A percentile compares a stretch with the other conserved stretches of the same genome.
These are phyloP conservation scores for Diaporthe citriasiana DNA, from an alignment of 2,329 filamentous ascomycete genomes.

Conservation along the genomic window DNA sequence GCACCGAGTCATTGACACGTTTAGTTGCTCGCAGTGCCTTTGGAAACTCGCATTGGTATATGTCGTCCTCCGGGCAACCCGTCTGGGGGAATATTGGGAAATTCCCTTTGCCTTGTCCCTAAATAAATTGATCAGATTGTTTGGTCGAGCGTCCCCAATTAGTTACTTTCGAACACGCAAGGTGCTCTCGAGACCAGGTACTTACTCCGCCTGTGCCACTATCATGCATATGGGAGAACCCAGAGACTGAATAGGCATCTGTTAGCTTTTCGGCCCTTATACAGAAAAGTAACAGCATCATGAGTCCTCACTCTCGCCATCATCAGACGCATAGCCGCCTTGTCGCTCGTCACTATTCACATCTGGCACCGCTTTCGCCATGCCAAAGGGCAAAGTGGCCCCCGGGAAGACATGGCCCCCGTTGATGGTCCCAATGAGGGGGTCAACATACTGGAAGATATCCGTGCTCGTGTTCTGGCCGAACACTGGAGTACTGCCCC, in stretches of 20 bases:
- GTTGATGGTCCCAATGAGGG: constrained; percentile 49
- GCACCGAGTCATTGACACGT: constrained; percentile 59
- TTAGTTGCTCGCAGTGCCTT: constrained; percentile 58
- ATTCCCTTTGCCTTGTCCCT: constrained; percentile 50
- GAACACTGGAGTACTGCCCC: background rate
- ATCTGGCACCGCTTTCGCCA: constrained; percentile 51
- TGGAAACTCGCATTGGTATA: constrained; percentile 61
- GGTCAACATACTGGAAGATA: constrained; percentile 43
- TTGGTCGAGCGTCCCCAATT: background rate
- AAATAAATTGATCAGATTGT: background rate
- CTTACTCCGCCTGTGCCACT: constrained; percentile 52
- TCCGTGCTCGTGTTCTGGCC: constrained; percentile 25
- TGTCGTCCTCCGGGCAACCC: constrained; percentile 51
- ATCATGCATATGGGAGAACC: constrained; percentile 52
- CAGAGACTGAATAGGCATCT: constrained; percentile 46
- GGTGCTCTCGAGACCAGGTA: constrained; percentile 29
- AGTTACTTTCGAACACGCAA: background rate
- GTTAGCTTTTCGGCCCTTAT: background rate
- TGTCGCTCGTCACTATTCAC: constrained; percentile 46
- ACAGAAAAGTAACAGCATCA: rapidly evolving
- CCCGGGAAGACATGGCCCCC: constrained; percentile 51
- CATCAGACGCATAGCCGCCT: constrained; percentile 48
- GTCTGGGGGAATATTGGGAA: constrained; percentile 55
- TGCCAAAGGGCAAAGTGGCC: constrained; percentile 49
- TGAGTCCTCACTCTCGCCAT: constrained; percentile 45